phyloP scores from a whole-genome alignment of 768 basidiomycete species.

The Naematelia aurantialba region DNA sequence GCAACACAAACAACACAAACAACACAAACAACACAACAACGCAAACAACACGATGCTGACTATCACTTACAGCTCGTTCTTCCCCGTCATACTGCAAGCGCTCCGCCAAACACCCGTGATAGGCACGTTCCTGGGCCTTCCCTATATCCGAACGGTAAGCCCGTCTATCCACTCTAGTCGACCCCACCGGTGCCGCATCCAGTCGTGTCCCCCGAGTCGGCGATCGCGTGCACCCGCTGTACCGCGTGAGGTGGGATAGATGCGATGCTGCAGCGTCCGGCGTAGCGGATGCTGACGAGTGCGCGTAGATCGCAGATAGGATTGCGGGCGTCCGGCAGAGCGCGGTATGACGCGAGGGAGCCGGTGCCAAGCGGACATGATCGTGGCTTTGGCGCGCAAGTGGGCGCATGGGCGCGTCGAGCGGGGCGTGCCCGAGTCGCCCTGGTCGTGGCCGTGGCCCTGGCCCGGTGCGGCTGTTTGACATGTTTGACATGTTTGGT shows the following conservation, averaged over 20 bases:
- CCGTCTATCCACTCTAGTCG: background rate
- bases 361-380: background rate
- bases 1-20: too few species aligned
- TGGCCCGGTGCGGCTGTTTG: too few species aligned
- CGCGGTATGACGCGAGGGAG: slow-evolving; percentile 29
- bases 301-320: slow-evolving; percentile 68
- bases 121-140: slow-evolving; percentile 77
- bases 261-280: too few species aligned
- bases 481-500: too few species aligned
- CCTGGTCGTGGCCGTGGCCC: too few species aligned
- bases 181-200: background rate
- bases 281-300: too few species aligned
- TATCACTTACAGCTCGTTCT: slow-evolving; percentile 73
- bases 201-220: background rate
- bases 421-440: too few species aligned
- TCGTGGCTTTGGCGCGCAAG: background rate
- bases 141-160: slow-evolving; percentile 75
- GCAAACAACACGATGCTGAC: too few species aligned
- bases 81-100: slow-evolving; percentile 97
- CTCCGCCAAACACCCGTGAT: slow-evolving; percentile 88
- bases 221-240: slow-evolving; percentile 2
- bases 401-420: background rate
- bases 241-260: too few species aligned
- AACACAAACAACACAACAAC: too few species aligned
- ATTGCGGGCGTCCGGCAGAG: slow-evolving; percentile 70